A percentile compares a stretch with the other conserved stretches of the same genome.
Conservation (phyloP, 768 basidiomycete species). For the Saitozyma podzolica region DNA sequence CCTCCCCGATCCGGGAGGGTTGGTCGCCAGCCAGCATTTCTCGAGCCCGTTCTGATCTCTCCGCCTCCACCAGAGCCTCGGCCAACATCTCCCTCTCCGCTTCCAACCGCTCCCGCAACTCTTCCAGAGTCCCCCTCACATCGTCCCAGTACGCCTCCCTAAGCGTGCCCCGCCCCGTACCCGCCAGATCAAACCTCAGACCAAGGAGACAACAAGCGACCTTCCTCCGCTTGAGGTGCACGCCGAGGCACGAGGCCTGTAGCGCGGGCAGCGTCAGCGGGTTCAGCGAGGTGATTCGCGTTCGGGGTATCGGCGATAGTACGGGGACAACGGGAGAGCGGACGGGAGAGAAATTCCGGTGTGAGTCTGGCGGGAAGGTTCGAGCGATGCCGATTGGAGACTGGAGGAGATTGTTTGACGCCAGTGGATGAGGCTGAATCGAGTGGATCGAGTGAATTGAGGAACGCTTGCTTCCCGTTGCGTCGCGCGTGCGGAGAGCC, state of each 20-base stretch:
- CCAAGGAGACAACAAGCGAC: constrained; percentile 48
- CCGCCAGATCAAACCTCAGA: constrained; percentile 27
- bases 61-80: no score
- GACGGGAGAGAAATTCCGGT: neutral
- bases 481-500: constrained; percentile 19
- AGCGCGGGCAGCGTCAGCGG: constrained; percentile 40
- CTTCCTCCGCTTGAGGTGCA: constrained; percentile 42
- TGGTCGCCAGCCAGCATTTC: no score
- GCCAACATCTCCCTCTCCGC: neutral
- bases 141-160: constrained; percentile 22
- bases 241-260: constrained; percentile 39
- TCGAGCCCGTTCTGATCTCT: no score
- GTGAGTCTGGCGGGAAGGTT: neutral
- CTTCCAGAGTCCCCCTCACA: constrained; percentile 4
- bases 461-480: constrained; percentile 17
- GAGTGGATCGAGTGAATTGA: neutral
- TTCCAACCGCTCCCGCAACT: constrained; percentile 15
- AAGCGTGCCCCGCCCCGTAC: neutral
- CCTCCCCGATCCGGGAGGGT: no score
- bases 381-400: neutral
- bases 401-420: neutral
- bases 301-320: neutral
- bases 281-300: constrained; percentile 17
- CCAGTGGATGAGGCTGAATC: neutral
- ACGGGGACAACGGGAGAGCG: neutral